These are phyloP conservation scores for Leptomonas pyrrhocoris DNA, from an alignment of 208 protist genomes.

Conservation along the genomic window DNA sequence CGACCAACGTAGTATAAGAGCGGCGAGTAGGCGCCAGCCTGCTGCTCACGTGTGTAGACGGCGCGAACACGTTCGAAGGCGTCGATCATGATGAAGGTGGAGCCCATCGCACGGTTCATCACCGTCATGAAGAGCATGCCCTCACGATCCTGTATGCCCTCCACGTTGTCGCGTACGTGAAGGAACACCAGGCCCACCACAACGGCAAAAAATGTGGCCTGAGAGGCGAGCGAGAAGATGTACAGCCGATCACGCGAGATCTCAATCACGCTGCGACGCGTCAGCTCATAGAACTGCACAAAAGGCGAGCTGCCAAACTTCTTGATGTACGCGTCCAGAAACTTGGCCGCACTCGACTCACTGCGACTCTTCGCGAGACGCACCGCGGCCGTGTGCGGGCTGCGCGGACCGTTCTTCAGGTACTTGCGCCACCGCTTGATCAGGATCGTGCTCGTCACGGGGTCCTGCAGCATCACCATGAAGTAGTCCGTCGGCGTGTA, in stretches of 20 bases:
- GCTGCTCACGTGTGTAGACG: conserved; percentile 72
- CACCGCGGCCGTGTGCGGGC: conserved; percentile 58
- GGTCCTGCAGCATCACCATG: conserved; percentile 83
- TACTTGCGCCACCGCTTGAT: conserved; percentile 74
- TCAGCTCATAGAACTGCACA: conserved; percentile 67
- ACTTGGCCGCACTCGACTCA: conserved; percentile 44
- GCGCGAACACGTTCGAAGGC: conserved; percentile 45
- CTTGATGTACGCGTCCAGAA: conserved; percentile 55
- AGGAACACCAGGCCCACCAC: conserved; percentile 80
- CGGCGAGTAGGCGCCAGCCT: conserved; percentile 66
- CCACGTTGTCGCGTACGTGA: conserved; percentile 51
- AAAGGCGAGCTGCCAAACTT: conserved; percentile 45
- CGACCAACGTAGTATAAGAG: conserved; percentile 56
- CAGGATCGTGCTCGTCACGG: conserved; percentile 46
- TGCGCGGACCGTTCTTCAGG: conserved; percentile 51
- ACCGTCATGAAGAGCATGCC: conserved; percentile 72
- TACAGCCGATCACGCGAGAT: conserved; percentile 52
- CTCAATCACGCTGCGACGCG: conserved; percentile 40
- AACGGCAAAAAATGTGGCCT: conserved; percentile 66
- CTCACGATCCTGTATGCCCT: conserved; percentile 61
- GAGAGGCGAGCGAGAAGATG: conserved; percentile 44
- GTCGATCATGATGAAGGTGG: conserved; percentile 58
- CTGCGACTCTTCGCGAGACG: conserved; percentile 37
- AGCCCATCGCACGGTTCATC: conserved; percentile 64
- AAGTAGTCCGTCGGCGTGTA: conserved; percentile 91